Base-by-base conservation (phyloP, 2,329 filamentous ascomycete genomes). In the Parastagonospora nodorum region DNA sequence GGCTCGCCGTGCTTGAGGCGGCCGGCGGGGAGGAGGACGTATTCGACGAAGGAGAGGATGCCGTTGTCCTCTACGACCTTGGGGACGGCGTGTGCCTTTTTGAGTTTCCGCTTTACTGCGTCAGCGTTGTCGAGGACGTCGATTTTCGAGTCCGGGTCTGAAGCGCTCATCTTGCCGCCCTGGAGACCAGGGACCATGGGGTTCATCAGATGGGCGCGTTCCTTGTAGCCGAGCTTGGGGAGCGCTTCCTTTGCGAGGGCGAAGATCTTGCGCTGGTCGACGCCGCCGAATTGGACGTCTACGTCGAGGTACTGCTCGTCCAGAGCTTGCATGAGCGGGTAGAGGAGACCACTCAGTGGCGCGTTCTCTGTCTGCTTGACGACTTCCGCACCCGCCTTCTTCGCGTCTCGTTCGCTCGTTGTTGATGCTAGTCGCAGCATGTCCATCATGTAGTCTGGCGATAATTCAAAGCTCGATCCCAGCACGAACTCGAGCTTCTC, bases 231-330 rank as follows among this genome's bases (percentile, higher is more conserved):
- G 41, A 99, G 78, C 74, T 88, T 90, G 10, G 92, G 91, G 28
- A 97, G 77, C 76, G 88, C 88, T 61, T 97, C 93, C 58, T 88
- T 88, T 4, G 93, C 92, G 3, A 92, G 84, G 0, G 87, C 87
- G 72, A 96, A 96, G 55, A 96, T 86, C 77, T 96, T 97, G 52
- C 92, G 80, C 77, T 96, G 92, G 66, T 97, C 93, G 27, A 82
- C 72, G 31, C 66, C 71, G 48, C 92, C 92, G 55, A 97, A 92
- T 68, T 99, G 91, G 2, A 84, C 88, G 72, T 99, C 93, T 4
- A 92, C 90, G 50, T 86, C 86, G 3, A 99, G 80, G 79, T 97
- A 74, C 57, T 75, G 83, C 77, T 97, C 93, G 68, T 97, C 93
- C 40, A 97, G 78, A 1, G 89, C 89, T 76, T 97, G 94, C 76